These are phyloP conservation scores for Grosmannia penicillata DNA, from an alignment of 2,329 filamentous ascomycete species.

Conservation along the genomic window DNA sequence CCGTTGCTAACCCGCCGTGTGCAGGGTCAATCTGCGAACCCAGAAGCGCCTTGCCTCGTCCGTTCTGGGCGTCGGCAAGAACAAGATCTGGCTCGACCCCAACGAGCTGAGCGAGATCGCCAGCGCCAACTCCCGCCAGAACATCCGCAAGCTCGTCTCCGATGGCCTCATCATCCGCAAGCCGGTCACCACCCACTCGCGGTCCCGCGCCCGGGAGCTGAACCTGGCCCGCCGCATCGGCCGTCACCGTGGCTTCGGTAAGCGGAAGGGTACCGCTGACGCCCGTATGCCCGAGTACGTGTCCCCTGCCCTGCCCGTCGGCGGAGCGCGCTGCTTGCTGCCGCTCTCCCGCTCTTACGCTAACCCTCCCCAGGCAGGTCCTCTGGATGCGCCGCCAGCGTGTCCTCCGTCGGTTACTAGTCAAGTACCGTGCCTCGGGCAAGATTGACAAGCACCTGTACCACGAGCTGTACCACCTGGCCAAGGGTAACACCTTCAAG, in stretches of 20 bases:
- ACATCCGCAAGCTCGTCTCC: slow-evolving; percentile 96
- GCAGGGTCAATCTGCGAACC: slow-evolving; percentile 97
- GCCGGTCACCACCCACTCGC: slow-evolving; percentile 99
- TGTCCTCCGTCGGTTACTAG: slow-evolving; percentile 95
- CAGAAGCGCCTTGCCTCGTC: slow-evolving; percentile 99
- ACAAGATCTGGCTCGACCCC: slow-evolving; percentile 99
- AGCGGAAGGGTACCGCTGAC: slow-evolving; percentile 99
- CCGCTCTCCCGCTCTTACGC: not conserved
- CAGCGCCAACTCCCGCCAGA: slow-evolving; percentile 99
- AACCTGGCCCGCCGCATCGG: slow-evolving; percentile 89
- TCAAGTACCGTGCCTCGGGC: slow-evolving; percentile 98
- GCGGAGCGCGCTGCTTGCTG: no score
- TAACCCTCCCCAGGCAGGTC: slow-evolving; percentile 51
- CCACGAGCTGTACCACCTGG: slow-evolving; percentile 99
- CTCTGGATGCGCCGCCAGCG: slow-evolving; percentile 99
- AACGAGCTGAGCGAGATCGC: slow-evolving; percentile 99
- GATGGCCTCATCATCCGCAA: slow-evolving; percentile 99
- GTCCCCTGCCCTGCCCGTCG: slow-evolving; percentile 6
- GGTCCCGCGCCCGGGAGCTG: slow-evolving; percentile 88
- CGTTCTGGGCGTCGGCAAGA: slow-evolving; percentile 97
- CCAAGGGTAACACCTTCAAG: slow-evolving; percentile 99
- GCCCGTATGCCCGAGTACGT: slow-evolving; percentile 96
- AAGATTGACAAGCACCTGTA: slow-evolving; percentile 99
- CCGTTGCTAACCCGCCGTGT: slow-evolving; percentile 2
- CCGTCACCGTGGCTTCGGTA: slow-evolving; percentile 98